phyloP scores from a whole-genome alignment of 2,329 filamentous ascomycete species.

The Penicillium sp. region DNA sequence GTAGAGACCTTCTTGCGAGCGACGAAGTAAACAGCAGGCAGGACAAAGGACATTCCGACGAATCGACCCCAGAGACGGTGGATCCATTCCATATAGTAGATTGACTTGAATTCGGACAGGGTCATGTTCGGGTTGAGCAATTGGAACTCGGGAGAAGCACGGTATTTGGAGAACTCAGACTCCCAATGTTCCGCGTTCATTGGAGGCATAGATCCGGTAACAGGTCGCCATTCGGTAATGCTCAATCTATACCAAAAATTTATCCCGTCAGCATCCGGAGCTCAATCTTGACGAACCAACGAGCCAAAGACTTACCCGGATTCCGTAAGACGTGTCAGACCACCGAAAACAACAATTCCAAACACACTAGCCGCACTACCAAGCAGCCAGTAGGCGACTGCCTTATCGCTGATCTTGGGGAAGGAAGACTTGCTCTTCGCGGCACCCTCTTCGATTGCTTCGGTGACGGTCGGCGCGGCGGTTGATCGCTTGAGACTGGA shows the following conservation, averaged over 20 bases:
- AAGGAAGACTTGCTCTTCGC: conserved; percentile 45
- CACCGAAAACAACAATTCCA: conserved; percentile 94
- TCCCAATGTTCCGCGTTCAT: conserved; percentile 81
- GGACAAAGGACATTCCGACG: conserved; percentile 84
- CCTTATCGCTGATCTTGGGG: conserved; percentile 68
- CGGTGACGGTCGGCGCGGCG: conserved; percentile 22
- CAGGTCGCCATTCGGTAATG: conserved; percentile 98
- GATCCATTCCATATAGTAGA: conserved; percentile 99
- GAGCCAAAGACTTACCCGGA: conserved; percentile 66
- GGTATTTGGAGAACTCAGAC: conserved; percentile 89
- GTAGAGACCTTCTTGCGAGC: conserved; percentile 74
- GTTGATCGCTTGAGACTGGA: conserved; percentile 24
- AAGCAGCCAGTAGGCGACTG: conserved; percentile 88
- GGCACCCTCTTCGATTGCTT: conserved; percentile 24
- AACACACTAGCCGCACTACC: conserved; percentile 92
- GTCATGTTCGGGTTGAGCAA: conserved; percentile 92
- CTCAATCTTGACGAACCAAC: not conserved
- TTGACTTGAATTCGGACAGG: conserved; percentile 92
- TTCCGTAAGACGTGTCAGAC: conserved; percentile 89
- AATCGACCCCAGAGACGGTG: conserved; percentile 93
- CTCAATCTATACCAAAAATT: conserved; percentile 65
- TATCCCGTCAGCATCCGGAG: conserved; percentile 14
- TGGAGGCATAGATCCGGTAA: conserved; percentile 88
- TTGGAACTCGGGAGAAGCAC: conserved; percentile 87
- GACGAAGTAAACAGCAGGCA: conserved; percentile 88